Conservation (phyloP, 345 rosid species). For the Draba incana region DNA sequence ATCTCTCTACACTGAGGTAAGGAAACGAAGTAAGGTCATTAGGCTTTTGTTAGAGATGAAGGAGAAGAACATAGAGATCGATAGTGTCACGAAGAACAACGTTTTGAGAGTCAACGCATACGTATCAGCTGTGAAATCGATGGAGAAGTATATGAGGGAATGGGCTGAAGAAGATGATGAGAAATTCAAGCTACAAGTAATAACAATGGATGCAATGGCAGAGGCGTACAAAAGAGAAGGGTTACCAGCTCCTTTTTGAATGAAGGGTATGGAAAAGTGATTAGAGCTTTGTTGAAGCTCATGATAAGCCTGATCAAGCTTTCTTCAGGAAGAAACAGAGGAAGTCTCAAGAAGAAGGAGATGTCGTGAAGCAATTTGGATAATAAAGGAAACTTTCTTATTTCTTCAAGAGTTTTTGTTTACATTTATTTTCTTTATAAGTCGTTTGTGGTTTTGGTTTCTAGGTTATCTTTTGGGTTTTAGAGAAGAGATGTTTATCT, state of each 20-base stretch:
- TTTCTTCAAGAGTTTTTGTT: no score
- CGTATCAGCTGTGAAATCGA: neutral
- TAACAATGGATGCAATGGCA: conserved; percentile 11
- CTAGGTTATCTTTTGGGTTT: no score
- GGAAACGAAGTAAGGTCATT: neutral
- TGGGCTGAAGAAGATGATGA: neutral
- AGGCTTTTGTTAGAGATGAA: neutral
- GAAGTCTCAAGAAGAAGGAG: no score
- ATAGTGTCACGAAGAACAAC: conserved; percentile 3
- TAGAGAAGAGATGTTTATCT: no score
- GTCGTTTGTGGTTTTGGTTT: no score
- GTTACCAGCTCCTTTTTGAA: neutral
- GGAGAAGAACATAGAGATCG: neutral
- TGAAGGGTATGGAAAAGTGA: conserved; percentile 8
- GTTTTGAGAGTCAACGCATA: conserved; percentile 20
- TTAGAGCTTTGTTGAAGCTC: conserved; percentile 13
- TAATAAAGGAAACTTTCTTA: no score
- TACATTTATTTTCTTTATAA: no score
- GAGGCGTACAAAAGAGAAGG: conserved; percentile 12
- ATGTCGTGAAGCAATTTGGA: no score
- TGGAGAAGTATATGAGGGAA: conserved; percentile 12
- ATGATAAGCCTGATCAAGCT: no score
- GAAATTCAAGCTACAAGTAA: neutral
- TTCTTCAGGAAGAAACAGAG: no score
- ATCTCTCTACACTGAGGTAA: neutral